Evolutionary conservation across 306 rosid species (phyloP).

Genomic region (Malus domestica): ASM211411v1 NC_041791.1:35074501-35075000

Average conservation of each 20-base stretch:
- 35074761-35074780: slow-evolving; percentile 8
- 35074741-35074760: neutral
- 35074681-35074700: slow-evolving; percentile 97
- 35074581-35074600: neutral
- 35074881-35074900: slow-evolving; percentile 16
- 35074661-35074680: slow-evolving; percentile 91
- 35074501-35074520: neutral
- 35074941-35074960: slow-evolving; percentile 9
- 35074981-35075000: neutral
- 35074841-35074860: slow-evolving; percentile 88
- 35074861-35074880: slow-evolving; percentile 95
- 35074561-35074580: neutral
- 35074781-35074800: slow-evolving; percentile 78
- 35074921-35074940: slow-evolving; percentile 14
- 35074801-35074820: slow-evolving; percentile 91
- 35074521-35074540: neutral
- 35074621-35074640: neutral
- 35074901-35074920: neutral
- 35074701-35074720: slow-evolving; percentile 71
- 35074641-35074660: slow-evolving; percentile 78
- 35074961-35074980: neutral
- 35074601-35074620: slow-evolving; percentile 7
- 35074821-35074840: slow-evolving; percentile 90
- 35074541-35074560: neutral
- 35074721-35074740: neutral